Evolutionary conservation across 2,329 filamentous ascomycete species (phyloP), one percentile per base, ranked within the genome.

Genomic region (Exophiala xenobiotica): DNA sequence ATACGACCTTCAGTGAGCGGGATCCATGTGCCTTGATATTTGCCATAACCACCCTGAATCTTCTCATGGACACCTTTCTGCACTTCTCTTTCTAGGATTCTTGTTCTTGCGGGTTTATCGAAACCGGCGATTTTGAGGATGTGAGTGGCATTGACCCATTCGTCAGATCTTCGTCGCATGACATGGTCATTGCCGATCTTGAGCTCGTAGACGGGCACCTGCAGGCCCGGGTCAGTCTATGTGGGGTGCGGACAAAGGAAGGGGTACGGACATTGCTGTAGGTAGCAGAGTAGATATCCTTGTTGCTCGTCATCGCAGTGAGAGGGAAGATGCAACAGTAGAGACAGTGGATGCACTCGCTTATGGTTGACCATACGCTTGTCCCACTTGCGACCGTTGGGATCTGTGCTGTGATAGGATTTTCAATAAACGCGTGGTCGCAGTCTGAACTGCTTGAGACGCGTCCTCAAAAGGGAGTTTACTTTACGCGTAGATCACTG

Each of bases 101-200:
- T 83, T 33, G 93, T 99, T 67, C 93, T 81, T 9, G 92, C 90
- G 2, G 93, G 93, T 71, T 99, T 99, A 71, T 99, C 93, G 66
- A 96, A 96, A 49, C 92, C 92, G 57, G 93, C 93, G 33, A 95
- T 90, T 68, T 99, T 99, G 42, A 99, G 76, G 54, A 99, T 97
- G 67, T 99, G 93, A 47, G 93, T 99, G n/a, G 93, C 93, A 77
- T 99, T 99, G 74, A 99, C 93, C 90, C 92, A 99, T 71, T 97
- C 85, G 70, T 99, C 93, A 46, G 84, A 81, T 54, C 92, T 85
- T 44, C 93, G 83, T 69, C 93, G 87, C 93, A 99, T 99, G 60
- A 97, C 88, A 88, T 96, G 90, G 67, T 95, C 90, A 60, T 77
- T 78, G 27, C 86, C 89, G 63, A 95, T 86, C 68, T 95, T 90